Percentiles rank a stretch among this genome's conserved stretches.
phyloP scores from a whole-genome alignment of 2,329 filamentous ascomycete genomes.

The Fusarium pseudocircinatum region DNA sequence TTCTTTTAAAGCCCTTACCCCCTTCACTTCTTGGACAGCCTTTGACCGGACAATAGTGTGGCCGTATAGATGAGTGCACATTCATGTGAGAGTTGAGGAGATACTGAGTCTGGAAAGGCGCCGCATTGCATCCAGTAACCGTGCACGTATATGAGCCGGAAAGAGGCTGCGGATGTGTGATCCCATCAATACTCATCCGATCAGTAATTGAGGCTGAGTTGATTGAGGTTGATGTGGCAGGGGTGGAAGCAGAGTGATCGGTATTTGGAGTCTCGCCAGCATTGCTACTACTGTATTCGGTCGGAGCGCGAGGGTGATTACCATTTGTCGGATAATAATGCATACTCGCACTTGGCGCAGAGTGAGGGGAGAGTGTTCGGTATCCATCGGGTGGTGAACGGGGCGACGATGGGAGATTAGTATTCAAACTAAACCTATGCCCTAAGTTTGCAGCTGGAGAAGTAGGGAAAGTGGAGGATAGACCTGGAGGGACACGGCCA shows the following conservation, averaged over 20 bases:
- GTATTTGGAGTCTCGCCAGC: conserved; percentile 58
- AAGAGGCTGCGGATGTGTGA: conserved; percentile 62
- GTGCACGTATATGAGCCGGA: conserved; percentile 67
- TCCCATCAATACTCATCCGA: conserved; percentile 67
- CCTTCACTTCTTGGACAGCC: conserved; percentile 71
- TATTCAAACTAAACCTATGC: conserved; percentile 45
- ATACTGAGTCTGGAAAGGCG: conserved; percentile 80
- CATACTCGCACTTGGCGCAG: conserved; percentile 51
- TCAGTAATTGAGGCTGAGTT: conserved; percentile 53
- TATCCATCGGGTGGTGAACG: conserved; percentile 61
- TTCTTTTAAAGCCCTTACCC: conserved; percentile 75
- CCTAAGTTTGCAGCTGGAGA: conserved; percentile 46
- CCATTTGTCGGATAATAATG: conserved; percentile 50
- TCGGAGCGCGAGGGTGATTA: conserved; percentile 48
- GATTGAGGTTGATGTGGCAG: conserved; percentile 47
- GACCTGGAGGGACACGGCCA: conserved; percentile 35
- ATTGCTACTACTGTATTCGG: conserved; percentile 57
- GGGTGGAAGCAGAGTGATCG: conserved; percentile 56
- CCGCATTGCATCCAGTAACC: conserved; percentile 71
- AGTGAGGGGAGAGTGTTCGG: conserved; percentile 59
- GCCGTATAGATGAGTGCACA: conserved; percentile 72
- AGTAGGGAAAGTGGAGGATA: conserved; percentile 42
- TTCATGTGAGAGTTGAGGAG: conserved; percentile 83
- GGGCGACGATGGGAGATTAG: conserved; percentile 54
- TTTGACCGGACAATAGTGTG: conserved; percentile 72